These are phyloP conservation scores for Talaromyces rugulosus DNA, from an alignment of 2,329 filamentous ascomycete genomes.

Conservation along the genomic window DNA sequence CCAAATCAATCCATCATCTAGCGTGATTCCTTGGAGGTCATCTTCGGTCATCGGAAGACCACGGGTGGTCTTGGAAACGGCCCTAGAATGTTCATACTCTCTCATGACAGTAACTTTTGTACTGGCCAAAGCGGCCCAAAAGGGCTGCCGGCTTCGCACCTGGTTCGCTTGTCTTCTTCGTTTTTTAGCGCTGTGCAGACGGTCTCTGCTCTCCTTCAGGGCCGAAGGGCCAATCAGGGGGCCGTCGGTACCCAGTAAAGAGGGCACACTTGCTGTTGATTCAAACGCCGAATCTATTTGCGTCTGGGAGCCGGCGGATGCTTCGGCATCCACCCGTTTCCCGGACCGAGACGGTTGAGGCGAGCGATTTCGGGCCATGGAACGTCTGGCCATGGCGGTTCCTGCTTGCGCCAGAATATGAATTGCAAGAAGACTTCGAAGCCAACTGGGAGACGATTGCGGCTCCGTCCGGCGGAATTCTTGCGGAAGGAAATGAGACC, in stretches of 20 bases:
- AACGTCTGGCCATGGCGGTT: constrained; percentile 44
- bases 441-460: constrained; percentile 41
- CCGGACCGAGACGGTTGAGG: constrained; percentile 35
- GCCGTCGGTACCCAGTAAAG: constrained; percentile 36
- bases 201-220: constrained; percentile 53
- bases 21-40: constrained; percentile 37
- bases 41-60: constrained; percentile 38
- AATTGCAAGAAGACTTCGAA: constrained; percentile 45
- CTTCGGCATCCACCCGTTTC: constrained; percentile 44
- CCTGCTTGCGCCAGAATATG: constrained; percentile 47
- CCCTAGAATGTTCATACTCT: constrained; percentile 74
- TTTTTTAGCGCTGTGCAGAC: constrained; percentile 66
- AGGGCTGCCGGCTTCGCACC: constrained; percentile 81
- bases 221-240: constrained; percentile 50
- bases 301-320: constrained; percentile 39
- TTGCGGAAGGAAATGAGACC: constrained; percentile 39
- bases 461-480: constrained; percentile 40
- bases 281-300: constrained; percentile 41
- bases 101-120: constrained; percentile 96
- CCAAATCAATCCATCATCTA: constrained; percentile 44
- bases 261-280: constrained; percentile 38
- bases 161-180: constrained; percentile 87
- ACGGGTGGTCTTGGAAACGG: constrained; percentile 34
- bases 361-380: constrained; percentile 43
- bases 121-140: constrained; percentile 91